A percentile compares a stretch with the other conserved stretches of the same genome.
phyloP scores from a whole-genome alignment of 768 basidiomycete species.

The Collybiopsis luxurians region DNA sequence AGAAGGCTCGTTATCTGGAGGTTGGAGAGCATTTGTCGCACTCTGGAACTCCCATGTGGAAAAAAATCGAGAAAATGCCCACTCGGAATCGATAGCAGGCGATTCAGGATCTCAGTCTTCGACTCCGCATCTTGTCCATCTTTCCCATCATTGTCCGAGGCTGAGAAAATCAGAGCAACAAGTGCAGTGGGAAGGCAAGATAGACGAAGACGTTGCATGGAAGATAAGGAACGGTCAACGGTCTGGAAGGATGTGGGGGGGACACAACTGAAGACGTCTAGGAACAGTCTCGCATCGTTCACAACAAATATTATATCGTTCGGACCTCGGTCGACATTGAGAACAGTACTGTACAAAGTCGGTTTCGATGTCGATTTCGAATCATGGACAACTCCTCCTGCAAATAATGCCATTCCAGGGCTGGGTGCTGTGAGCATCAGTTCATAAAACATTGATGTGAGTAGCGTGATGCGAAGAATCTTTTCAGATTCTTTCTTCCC shows the following conservation, averaged over 20 bases:
- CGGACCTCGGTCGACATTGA: neutral
- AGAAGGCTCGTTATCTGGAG: constrained; percentile 25
- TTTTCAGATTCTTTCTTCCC: neutral
- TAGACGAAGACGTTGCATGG: constrained; percentile 5
- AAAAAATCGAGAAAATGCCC: constrained; percentile 4
- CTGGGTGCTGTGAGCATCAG: constrained; percentile 37
- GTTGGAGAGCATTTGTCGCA: constrained; percentile 8
- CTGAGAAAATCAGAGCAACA: neutral
- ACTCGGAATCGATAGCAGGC: neutral
- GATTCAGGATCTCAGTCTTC: neutral
- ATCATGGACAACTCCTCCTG: neutral
- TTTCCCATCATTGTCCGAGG: neutral
- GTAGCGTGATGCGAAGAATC: constrained; percentile 41
- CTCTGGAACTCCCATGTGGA: neutral
- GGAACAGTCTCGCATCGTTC: constrained; percentile 35
- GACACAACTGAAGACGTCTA: constrained; percentile 25
- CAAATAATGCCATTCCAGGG: neutral
- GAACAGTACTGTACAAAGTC: constrained; percentile 25
- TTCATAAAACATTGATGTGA: constrained; percentile 46
- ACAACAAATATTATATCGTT: constrained; percentile 34
- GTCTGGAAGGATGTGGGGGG: neutral
- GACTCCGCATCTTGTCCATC: neutral
- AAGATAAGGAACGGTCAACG: too few relatives aligned
- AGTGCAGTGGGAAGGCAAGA: constrained; percentile 2
- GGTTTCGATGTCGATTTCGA: constrained; percentile 36